Evolutionary conservation across 2,329 filamentous ascomycete species (phyloP).

Genomic region (Pseudogymnoascus sp.): DNA sequence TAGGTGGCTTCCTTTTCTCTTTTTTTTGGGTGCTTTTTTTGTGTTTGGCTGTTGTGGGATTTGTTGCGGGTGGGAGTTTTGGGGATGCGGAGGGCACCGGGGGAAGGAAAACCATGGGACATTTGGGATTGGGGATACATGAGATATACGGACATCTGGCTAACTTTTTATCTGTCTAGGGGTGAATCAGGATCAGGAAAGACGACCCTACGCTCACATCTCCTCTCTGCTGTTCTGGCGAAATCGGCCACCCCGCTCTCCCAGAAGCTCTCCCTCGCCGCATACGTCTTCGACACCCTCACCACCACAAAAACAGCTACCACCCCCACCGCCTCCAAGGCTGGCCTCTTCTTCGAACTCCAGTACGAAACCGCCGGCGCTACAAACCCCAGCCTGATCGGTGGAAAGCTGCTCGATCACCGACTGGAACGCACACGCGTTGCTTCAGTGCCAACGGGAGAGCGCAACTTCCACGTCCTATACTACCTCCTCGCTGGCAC

Average conservation of each 20-base stretch:
- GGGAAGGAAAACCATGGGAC: too few species aligned
- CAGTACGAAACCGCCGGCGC: slow-evolving; percentile 90
- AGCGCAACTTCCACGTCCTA: slow-evolving; percentile 91
- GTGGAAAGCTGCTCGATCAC: slow-evolving; percentile 91
- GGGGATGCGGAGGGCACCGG: background rate
- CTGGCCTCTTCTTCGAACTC: slow-evolving; percentile 89
- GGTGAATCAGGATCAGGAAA: slow-evolving; percentile 96
- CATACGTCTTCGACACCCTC: slow-evolving; percentile 91
- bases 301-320: slow-evolving; percentile 97
- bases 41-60: too few species aligned
- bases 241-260: slow-evolving; percentile 91
- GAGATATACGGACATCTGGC: slow-evolving; percentile 11
- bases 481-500: slow-evolving; percentile 95
- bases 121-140: too few species aligned
- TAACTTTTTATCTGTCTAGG: slow-evolving; percentile 40
- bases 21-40: slow-evolving; percentile 13
- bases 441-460: slow-evolving; percentile 84
- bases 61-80: background rate
- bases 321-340: slow-evolving; percentile 90
- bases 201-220: slow-evolving; percentile 85
- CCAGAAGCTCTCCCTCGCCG: slow-evolving; percentile 84
- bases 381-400: slow-evolving; percentile 79
- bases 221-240: slow-evolving; percentile 76
- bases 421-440: slow-evolving; percentile 87
- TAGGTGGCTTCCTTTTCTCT: slow-evolving; percentile 44